A percentile compares a stretch with the other conserved stretches of the same genome.
Conservation (phyloP, 139 green algal species). For the Asterochloris sp. region DNA sequence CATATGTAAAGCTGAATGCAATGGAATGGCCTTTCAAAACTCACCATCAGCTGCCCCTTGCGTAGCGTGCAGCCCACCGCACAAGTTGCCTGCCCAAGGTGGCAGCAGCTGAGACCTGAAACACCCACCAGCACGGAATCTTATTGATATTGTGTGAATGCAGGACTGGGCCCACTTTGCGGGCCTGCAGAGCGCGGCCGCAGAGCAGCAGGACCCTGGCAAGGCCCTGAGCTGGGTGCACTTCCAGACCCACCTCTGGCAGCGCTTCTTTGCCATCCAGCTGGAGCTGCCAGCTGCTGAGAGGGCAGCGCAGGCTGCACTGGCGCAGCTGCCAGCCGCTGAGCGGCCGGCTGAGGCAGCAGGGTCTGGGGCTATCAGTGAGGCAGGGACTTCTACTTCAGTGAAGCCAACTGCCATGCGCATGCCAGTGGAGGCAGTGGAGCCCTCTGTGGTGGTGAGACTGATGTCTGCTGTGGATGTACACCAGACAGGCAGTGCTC, state of each 20-base stretch:
- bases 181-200: slow-evolving; percentile 8
- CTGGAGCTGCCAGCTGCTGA: neutral
- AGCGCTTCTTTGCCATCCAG: slow-evolving; percentile 6
- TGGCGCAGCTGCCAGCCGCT: too few relatives aligned
- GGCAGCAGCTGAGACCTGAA: too few relatives aligned
- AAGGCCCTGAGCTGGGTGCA: slow-evolving; percentile 3
- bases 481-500: too few relatives aligned
- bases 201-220: neutral
- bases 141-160: neutral
- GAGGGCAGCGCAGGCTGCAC: neutral
- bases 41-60: slow-evolving; percentile 15
- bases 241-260: slow-evolving; percentile 5
- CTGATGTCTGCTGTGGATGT: too few relatives aligned
- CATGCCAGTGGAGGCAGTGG: too few relatives aligned
- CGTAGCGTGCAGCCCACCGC: neutral
- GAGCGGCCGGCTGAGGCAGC: too few relatives aligned
- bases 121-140: too few relatives aligned
- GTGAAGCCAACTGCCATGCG: too few relatives aligned
- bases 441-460: too few relatives aligned
- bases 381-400: neutral
- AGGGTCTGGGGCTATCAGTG: neutral
- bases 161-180: slow-evolving; percentile 38
- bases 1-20: neutral
- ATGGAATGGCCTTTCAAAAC: slow-evolving; percentile 10
- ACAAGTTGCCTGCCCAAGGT: too few relatives aligned